Evolutionary conservation across 495 filamentous ascomycete genomes (phyloP), one percentile per base, ranked within the genome.

Genomic region (Tuber melanosporum): DNA sequence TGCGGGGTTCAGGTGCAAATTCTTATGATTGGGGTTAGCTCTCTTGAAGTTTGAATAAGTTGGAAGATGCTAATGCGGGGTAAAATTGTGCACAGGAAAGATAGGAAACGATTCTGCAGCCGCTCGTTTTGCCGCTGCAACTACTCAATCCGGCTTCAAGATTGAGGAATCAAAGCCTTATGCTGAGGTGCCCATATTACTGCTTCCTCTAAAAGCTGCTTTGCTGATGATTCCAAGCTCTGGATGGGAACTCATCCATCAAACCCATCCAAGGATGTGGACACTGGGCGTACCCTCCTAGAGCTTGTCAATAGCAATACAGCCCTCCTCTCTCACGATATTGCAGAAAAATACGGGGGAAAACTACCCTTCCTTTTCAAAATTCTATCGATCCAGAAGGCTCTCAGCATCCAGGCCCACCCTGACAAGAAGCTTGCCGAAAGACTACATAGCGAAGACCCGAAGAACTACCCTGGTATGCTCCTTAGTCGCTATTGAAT

Each of bases 191-290:
- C 83, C 85, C 78, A 14, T 52, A 43, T 17, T 52, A 32, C 42
- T 36, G 1, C 47, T 7, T 57, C 32, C 26, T 32, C 15, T 17
- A 20, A 20, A 70, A 71, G 15, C 4, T 26, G 49, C 41, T 57
- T 44, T 74, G 2, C 74, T 45, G 46, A 72, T 70, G 14, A 9
- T 8, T 8, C 19, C 39, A 84, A 97, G 93, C 86, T 99, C 82
- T 99, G 95, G 95, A 98, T 99, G 95, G 95, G 95, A 80, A 98
- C 95, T 3, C 95, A 99, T 82, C 95, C 95, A 41, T 96, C 93
- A 62, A 91, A 97, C 76, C 95, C 95, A 2, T 98, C 95, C 41
- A 94, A 91, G 84, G 95, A 98, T 82, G 82, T 96, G 72, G 85
- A 88, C 76, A 95, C 95, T 3, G 90, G 94, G 84, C 91, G 95